Conservation (phyloP, 2,329 filamentous ascomycete genomes). For the Aspergillus pseudotamarii region DNA sequence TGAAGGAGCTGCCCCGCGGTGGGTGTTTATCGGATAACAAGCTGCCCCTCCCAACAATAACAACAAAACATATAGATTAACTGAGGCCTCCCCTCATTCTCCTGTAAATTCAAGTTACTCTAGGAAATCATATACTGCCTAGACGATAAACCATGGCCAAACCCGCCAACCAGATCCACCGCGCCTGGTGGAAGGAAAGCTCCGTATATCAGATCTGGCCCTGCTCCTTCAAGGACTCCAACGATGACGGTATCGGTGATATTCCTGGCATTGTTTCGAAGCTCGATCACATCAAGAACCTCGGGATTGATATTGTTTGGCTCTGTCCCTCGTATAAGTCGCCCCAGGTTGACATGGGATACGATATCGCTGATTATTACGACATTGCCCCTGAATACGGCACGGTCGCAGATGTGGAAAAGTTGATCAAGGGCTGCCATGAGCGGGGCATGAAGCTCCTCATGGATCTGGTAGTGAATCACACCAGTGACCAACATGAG, state of each 20-base stretch:
- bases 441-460: slow-evolving; percentile 69
- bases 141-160: not conserved
- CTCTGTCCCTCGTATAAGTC: slow-evolving; percentile 54
- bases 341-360: slow-evolving; percentile 58
- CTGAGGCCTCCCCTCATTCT: too few relatives aligned
- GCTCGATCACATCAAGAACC: slow-evolving; percentile 64
- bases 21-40: not conserved
- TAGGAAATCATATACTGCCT: not conserved
- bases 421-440: slow-evolving; percentile 62
- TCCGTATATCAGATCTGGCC: slow-evolving; percentile 64
- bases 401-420: slow-evolving; percentile 66
- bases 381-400: slow-evolving; percentile 67
- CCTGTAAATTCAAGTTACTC: not conserved
- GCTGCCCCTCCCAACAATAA: not conserved
- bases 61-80: not conserved
- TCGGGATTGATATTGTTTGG: slow-evolving; percentile 67
- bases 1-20: slow-evolving; percentile 1
- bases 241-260: slow-evolving; percentile 62
- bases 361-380: slow-evolving; percentile 64
- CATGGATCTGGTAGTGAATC: slow-evolving; percentile 76
- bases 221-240: slow-evolving; percentile 57
- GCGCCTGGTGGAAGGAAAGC: slow-evolving; percentile 59
- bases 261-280: slow-evolving; percentile 66
- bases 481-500: slow-evolving; percentile 70
- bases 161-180: slow-evolving; percentile 8